These are phyloP conservation scores for Penicillium psychrofluorescens DNA, from an alignment of 495 filamentous ascomycete species.

Conservation along the genomic window DNA sequence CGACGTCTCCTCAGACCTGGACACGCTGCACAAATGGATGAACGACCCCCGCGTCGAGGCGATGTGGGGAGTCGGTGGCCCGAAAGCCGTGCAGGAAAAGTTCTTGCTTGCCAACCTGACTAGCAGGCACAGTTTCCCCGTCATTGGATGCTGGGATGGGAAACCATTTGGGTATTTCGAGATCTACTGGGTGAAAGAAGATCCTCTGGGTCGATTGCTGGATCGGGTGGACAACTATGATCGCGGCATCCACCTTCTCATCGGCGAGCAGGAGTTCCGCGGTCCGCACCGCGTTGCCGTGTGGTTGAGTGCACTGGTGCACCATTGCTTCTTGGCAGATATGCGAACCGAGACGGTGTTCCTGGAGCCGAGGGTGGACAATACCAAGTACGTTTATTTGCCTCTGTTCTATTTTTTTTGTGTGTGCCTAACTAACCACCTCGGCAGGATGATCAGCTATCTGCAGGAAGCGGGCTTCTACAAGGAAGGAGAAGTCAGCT, in stretches of 20 bases:
- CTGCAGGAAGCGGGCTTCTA: conserved; percentile 70
- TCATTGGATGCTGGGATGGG: conserved; percentile 89
- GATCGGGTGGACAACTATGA: conserved; percentile 71
- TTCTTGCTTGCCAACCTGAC: conserved; percentile 62
- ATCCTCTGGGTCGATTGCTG: conserved; percentile 61
- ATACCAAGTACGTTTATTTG: conserved; percentile 61
- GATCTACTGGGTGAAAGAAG: conserved; percentile 98
- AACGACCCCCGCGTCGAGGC: conserved; percentile 74
- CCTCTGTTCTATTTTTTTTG: background rate
- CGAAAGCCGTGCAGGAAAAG: conserved; percentile 52
- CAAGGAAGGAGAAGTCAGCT: conserved; percentile 80
- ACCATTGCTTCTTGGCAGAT: conserved; percentile 76
- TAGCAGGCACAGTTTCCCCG: conserved; percentile 74
- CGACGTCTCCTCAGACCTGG: conserved; percentile 49
- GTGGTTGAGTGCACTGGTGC: conserved; percentile 82
- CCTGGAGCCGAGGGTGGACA: conserved; percentile 89
- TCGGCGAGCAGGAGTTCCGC: conserved; percentile 89
- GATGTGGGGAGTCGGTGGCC: conserved; percentile 72
- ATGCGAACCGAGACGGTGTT: conserved; percentile 72
- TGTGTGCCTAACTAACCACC: conserved; percentile 2
- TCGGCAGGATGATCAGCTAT: conserved; percentile 67
- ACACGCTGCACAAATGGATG: conserved; percentile 85
- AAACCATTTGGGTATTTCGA: conserved; percentile 97
- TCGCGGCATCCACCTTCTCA: conserved; percentile 76
- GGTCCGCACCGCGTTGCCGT: conserved; percentile 63